phyloP scores from a whole-genome alignment of 306 rosid species.

The Arachis stenosperma region DNA sequence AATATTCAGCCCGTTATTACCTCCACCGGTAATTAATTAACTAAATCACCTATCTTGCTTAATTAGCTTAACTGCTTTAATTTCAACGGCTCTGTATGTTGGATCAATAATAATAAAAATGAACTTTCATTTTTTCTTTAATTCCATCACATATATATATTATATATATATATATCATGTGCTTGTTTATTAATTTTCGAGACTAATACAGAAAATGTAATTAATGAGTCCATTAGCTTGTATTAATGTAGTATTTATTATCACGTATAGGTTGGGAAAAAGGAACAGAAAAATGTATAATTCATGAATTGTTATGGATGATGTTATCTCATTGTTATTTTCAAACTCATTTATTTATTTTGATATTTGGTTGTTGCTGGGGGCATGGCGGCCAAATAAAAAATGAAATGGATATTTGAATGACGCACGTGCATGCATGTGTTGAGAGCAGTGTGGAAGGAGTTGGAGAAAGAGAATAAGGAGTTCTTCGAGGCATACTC shows the following conservation, averaged over 20 bases:
- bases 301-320: not conserved
- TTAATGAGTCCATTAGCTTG: too few relatives aligned
- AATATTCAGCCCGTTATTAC: conserved; percentile 85
- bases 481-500: conserved; percentile 80
- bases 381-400: not conserved
- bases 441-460: conserved; percentile 77
- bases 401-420: not conserved
- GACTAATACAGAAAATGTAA: too few relatives aligned
- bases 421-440: conserved; percentile 42
- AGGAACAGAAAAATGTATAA: too few relatives aligned
- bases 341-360: not conserved
- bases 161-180: too few relatives aligned
- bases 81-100: not conserved
- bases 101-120: not conserved
- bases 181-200: too few relatives aligned
- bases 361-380: not conserved
- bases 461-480: conserved; percentile 90
- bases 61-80: too few relatives aligned
- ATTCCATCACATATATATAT: not conserved
- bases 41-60: too few relatives aligned
- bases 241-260: too few relatives aligned
- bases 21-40: conserved; percentile 65
- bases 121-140: not conserved
- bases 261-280: too few relatives aligned
- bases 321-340: conserved; percentile 9